Evolutionary conservation across 306 rosid genomes (phyloP).

Genomic region (Prunus fruticosa): DNA sequence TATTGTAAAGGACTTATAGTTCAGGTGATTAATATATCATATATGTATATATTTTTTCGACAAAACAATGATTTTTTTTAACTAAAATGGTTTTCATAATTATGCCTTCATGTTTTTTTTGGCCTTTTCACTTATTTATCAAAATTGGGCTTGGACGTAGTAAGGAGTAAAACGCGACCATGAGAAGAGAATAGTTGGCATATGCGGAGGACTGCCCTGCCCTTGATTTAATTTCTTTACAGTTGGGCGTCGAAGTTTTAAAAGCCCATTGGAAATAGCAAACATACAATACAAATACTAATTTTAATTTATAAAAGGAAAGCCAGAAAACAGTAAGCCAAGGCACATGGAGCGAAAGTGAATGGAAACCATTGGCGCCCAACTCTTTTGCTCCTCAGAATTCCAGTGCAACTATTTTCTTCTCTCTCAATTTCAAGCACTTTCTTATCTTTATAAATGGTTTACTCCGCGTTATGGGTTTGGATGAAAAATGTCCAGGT

Average conservation of each 20-base stretch:
- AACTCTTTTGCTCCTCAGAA: constrained; percentile 25
- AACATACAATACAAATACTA: background rate
- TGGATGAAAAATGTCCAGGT: constrained; percentile 36
- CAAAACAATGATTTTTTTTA: no score
- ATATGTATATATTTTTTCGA: no score
- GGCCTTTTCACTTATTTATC: no score
- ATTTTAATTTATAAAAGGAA: background rate
- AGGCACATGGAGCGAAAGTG: constrained; percentile 2
- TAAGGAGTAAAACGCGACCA: background rate
- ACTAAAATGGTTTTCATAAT: no score
- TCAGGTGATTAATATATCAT: no score
- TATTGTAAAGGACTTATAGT: no score
- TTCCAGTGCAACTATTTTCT: background rate
- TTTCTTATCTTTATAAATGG: constrained; percentile 15
- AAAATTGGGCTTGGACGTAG: background rate
- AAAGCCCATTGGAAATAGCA: background rate
- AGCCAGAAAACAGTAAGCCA: background rate
- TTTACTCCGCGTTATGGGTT: background rate
- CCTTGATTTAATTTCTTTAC: no score
- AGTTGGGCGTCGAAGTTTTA: no score
- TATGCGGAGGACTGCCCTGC: background rate
- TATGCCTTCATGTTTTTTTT: no score
- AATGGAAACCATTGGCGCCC: constrained; percentile 60
- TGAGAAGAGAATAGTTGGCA: background rate
- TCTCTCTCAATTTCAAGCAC: background rate